These are phyloP conservation scores for Fusarium clavum DNA, from an alignment of 2,329 filamentous ascomycete genomes.

Conservation along the genomic window DNA sequence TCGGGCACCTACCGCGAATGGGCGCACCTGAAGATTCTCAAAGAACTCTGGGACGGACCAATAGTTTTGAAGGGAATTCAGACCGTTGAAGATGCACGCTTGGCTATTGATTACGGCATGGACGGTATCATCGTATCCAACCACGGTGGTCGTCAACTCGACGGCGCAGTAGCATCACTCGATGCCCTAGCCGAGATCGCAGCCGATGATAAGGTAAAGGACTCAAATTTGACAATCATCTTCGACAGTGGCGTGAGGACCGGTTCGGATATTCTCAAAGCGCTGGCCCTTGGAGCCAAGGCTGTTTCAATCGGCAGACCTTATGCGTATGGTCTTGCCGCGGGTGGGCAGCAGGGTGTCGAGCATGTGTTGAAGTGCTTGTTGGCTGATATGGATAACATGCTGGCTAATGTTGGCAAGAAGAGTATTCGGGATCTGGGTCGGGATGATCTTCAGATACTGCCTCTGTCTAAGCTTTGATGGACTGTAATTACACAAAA, in stretches of 20 bases:
- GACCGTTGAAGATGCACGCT: conserved; percentile 55
- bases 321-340: conserved; percentile 52
- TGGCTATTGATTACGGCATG: conserved; percentile 53
- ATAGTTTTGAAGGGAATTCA: conserved; percentile 58
- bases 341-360: conserved; percentile 61
- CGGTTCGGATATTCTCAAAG: conserved; percentile 56
- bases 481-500: not conserved
- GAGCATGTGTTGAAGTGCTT: conserved; percentile 61
- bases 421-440: conserved; percentile 49
- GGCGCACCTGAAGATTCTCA: conserved; percentile 70
- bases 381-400: conserved; percentile 60
- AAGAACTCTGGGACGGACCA: conserved; percentile 69
- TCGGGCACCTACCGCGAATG: conserved; percentile 65
- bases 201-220: conserved; percentile 61
- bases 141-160: conserved; percentile 57
- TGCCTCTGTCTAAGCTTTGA: conserved; percentile 17
- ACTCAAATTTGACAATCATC: conserved; percentile 62
- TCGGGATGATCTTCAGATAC: conserved; percentile 35
- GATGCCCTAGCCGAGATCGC: conserved; percentile 62
- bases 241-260: conserved; percentile 58
- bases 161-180: conserved; percentile 61
- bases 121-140: conserved; percentile 58
- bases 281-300: conserved; percentile 55
- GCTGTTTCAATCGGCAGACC: conserved; percentile 59
- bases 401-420: conserved; percentile 66